Percentiles rank a stretch among this genome's conserved stretches.
These are phyloP conservation scores for Emergomyces orientalis DNA, from an alignment of 2,329 filamentous ascomycete species.

Conservation along the genomic window DNA sequence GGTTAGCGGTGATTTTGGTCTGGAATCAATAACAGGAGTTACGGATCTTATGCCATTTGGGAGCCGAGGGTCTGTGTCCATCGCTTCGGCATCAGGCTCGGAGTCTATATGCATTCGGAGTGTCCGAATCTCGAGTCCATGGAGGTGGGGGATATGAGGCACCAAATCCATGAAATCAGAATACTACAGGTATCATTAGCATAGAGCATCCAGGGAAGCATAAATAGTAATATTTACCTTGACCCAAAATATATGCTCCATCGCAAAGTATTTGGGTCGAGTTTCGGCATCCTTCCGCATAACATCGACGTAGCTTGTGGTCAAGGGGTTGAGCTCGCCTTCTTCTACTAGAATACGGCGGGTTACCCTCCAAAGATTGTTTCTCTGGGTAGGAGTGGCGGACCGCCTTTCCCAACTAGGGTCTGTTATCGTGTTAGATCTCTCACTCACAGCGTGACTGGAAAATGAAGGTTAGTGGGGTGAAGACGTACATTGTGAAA, in stretches of 20 bases:
- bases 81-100: constrained; percentile 23
- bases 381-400: constrained; percentile 35
- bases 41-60: constrained; percentile 17
- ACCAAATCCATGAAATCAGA: constrained; percentile 44
- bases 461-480: background rate
- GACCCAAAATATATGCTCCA: constrained; percentile 45
- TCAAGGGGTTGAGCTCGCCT: constrained; percentile 30
- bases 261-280: constrained; percentile 39
- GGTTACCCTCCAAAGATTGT: constrained; percentile 41
- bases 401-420: constrained; percentile 39
- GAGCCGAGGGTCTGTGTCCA: constrained; percentile 25
- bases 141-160: constrained; percentile 40
- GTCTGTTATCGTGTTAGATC: constrained; percentile 22
- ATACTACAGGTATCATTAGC: constrained; percentile 27
- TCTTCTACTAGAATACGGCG: constrained; percentile 38
- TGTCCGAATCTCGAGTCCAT: constrained; percentile 33
- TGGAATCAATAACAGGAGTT: constrained; percentile 16
- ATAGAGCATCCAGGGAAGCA: background rate
- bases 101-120: constrained; percentile 35
- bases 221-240: constrained; percentile 28
- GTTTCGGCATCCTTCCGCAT: constrained; percentile 36
- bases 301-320: constrained; percentile 31
- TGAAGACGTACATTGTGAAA: constrained; percentile 35
- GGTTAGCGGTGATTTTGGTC: constrained; percentile 19
- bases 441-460: constrained; percentile 2